Evolutionary conservation across 345 rosid genomes (phyloP), one percentile per base, ranked within the genome.

Genomic region (Eucalyptus regnans): DNA sequence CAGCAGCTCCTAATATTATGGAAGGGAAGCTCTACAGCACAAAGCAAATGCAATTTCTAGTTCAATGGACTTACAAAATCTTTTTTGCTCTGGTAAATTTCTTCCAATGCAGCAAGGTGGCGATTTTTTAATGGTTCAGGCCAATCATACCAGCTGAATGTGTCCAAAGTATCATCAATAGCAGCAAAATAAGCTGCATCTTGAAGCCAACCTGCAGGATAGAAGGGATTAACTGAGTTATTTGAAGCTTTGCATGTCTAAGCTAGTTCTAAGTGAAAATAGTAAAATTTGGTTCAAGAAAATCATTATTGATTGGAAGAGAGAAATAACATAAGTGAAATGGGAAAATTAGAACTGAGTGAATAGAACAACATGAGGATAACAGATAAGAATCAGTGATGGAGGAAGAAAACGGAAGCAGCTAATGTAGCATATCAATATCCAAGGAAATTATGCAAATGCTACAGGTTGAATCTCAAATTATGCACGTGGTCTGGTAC

Each of bases 161-260:
- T 88, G 88, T 95, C 90, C 88, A 93, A 89, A 49, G 92, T 90
- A 90, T 92, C 91, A 89, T 96, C 94, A 89, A 97, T 96, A 86
- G 99, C 99, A 90, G 99, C 98, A 94, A 97, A 97, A 92, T 95
- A 96, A 76, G 99, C 98, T 86, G 99, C 97, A 92, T 97, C 99
- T 92, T 95, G 96, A 88, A 97, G 99, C 99, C 99, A 97, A 90
- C 99, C 99, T 97, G 89, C 48, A 41, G 14, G 84, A 37, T 12
- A 76, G 83, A 41, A 84, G 91, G 86, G 86, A 64, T 88, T 80
- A 60, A 85, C 60, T 33, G 25, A 87, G 49, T 90, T 23, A 51
- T 62, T 27, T 87, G 15, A 76, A 20, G 48, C 12, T 64, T 76
- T 76, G 83, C 23, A 41, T 76, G 48, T 76, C 46, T 10, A 76